phyloP scores from a whole-genome alignment of 805 yeast genomes.

The Yamadazyma paraphyllophila region DNA sequence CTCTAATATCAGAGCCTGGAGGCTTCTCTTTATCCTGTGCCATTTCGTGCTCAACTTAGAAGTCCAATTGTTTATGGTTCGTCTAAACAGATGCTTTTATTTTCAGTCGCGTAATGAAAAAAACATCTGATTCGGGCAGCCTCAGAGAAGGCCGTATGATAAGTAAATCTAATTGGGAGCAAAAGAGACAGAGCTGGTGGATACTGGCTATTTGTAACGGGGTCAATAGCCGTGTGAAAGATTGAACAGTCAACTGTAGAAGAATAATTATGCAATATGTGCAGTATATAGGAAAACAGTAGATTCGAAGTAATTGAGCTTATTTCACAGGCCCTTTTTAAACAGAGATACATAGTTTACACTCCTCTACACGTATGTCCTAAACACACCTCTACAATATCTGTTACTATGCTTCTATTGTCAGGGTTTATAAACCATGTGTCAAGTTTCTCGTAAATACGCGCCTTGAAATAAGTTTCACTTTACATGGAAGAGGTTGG shows the following conservation, averaged over 20 bases:
- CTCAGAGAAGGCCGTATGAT: background rate
- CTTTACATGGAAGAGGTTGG: background rate
- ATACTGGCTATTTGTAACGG: no score
- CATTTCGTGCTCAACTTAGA: constrained; percentile 4
- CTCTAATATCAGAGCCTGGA: constrained; percentile 27
- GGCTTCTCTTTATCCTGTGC: constrained; percentile 13
- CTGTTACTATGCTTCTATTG: background rate
- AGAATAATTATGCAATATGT: background rate
- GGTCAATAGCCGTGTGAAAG: no score
- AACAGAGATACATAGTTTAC: no score
- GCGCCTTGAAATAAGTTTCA: background rate
- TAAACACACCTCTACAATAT: no score
- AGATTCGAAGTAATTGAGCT: background rate
- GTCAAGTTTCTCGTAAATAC: background rate
- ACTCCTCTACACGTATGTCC: no score
- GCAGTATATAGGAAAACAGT: background rate
- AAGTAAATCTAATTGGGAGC: no score
- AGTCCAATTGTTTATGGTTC: background rate
- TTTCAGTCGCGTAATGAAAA: constrained; percentile 2
- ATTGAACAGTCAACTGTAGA: no score
- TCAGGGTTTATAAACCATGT: background rate
- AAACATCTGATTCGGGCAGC: background rate
- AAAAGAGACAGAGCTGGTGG: no score
- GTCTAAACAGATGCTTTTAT: background rate
- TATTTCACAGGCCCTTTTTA: background rate